These are phyloP conservation scores for Hypocrella siamensis DNA, from an alignment of 2,329 filamentous ascomycete genomes.

Conservation along the genomic window DNA sequence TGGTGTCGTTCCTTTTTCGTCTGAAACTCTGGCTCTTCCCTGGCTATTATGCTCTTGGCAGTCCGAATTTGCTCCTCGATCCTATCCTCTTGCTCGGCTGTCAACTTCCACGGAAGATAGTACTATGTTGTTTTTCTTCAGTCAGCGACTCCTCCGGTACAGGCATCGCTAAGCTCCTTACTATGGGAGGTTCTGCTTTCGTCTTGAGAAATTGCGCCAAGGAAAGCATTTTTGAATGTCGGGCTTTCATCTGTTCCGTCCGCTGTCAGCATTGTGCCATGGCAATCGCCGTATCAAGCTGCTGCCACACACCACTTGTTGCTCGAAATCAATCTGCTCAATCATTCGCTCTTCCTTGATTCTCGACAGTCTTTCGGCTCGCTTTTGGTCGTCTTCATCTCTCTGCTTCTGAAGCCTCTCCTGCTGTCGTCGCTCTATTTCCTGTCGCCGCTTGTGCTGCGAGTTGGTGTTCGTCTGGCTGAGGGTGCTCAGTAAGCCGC, in stretches of 20 bases:
- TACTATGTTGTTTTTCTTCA: constrained; percentile 36
- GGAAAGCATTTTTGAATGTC: constrained; percentile 56
- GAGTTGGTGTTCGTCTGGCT: constrained; percentile 52
- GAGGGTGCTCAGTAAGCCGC: constrained; percentile 62
- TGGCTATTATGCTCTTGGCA: constrained; percentile 44
- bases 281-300: too few species aligned
- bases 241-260: constrained; percentile 53
- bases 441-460: constrained; percentile 54
- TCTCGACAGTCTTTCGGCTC: constrained; percentile 48
- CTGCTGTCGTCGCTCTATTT: constrained; percentile 71
- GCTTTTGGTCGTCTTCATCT: constrained; percentile 52
- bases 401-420: constrained; percentile 60
- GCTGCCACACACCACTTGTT: constrained; percentile 52
- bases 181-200: constrained; percentile 53
- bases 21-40: constrained; percentile 50
- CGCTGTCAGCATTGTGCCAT: not conserved
- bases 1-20: constrained; percentile 23
- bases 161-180: constrained; percentile 25
- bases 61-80: constrained; percentile 58
- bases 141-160: not conserved
- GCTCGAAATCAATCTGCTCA: constrained; percentile 63
- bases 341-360: constrained; percentile 43
- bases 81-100: constrained; percentile 48
- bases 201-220: constrained; percentile 63
- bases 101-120: constrained; percentile 72